Evolutionary conservation across 176 grass and related monocot genomes (phyloP).

Genomic region (Oryza meyeriana): DNA sequence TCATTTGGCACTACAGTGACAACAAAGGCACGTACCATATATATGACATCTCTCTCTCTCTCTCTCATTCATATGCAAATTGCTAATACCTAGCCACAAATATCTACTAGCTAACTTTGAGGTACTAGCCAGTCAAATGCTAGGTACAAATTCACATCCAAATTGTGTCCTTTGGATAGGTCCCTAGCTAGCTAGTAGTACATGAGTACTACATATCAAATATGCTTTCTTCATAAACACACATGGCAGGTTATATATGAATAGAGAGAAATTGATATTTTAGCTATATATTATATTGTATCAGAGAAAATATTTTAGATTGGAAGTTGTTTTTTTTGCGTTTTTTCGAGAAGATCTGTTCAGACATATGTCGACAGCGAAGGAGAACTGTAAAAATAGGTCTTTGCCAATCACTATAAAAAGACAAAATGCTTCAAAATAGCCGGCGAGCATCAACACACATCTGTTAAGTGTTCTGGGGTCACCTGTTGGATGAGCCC

Average conservation of each 20-base stretch:
- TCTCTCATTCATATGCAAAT: not conserved
- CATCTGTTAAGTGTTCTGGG: constrained; percentile 26
- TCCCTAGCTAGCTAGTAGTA: not conserved
- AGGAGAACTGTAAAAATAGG: constrained; percentile 38
- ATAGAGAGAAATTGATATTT: not conserved
- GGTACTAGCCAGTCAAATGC: not conserved
- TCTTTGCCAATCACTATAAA: not conserved
- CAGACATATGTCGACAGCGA: not conserved
- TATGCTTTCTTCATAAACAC: not conserved
- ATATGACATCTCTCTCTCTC: constrained; percentile 18
- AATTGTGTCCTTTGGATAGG: not conserved
- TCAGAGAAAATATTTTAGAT: not conserved
- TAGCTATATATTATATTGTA: not conserved
- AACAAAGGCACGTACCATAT: not conserved
- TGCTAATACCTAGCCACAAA: not conserved
- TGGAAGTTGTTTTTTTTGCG: not conserved
- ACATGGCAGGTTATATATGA: not conserved
- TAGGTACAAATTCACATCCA: not conserved
- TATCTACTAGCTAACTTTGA: not conserved
- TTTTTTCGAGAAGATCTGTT: constrained; percentile 7
- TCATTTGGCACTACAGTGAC: constrained; percentile 45
- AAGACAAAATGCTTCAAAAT: constrained; percentile 5
- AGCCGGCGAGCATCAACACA: constrained; percentile 19
- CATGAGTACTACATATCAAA: not conserved
- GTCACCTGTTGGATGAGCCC: constrained; percentile 23